Percentiles rank a stretch among this genome's conserved stretches.
These are phyloP conservation scores for Trichoderma virens DNA, from an alignment of 495 filamentous ascomycete species.

Conservation along the genomic window DNA sequence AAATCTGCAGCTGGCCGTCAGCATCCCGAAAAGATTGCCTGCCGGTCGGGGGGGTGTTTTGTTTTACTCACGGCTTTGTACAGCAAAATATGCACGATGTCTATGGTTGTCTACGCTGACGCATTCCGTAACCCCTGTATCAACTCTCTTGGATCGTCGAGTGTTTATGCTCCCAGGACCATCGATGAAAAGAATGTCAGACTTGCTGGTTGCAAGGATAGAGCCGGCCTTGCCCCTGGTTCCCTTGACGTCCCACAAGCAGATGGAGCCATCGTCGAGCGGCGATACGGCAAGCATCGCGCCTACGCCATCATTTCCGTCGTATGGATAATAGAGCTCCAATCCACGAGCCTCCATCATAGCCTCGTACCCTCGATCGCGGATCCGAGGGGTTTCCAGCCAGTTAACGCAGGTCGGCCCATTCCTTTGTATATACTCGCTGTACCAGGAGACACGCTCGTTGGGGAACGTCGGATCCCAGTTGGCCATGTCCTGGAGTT, in stretches of 20 bases:
- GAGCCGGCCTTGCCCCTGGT: constrained; percentile 52
- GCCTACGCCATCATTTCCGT: constrained; percentile 26
- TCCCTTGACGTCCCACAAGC: constrained; percentile 74
- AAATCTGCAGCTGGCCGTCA: constrained; percentile 40
- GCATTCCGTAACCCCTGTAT: constrained; percentile 72
- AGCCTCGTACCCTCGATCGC: constrained; percentile 23
- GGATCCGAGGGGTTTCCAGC: constrained; percentile 53
- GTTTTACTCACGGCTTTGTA: constrained; percentile 52
- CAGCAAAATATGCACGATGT: constrained; percentile 69
- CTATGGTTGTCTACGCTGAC: constrained; percentile 67
- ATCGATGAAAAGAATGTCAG: constrained; percentile 53
- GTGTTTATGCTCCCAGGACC: constrained; percentile 36
- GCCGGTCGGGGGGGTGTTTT: neutral
- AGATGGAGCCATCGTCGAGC: constrained; percentile 77
- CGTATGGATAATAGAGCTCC: constrained; percentile 50
- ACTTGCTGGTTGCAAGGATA: constrained; percentile 55
- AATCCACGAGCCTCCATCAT: constrained; percentile 54
- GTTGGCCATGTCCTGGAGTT: constrained; percentile 43
- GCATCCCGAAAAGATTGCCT: constrained; percentile 8
- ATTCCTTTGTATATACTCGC: constrained; percentile 79
- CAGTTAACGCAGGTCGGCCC: constrained; percentile 66
- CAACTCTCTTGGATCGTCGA: constrained; percentile 38
- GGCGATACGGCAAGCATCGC: constrained; percentile 62
- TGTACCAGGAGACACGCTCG: constrained; percentile 70
- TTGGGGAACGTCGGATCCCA: constrained; percentile 74